These are phyloP conservation scores for Diutina pseudorugosa DNA, from an alignment of 1,139 yeast species.

Conservation along the genomic window DNA sequence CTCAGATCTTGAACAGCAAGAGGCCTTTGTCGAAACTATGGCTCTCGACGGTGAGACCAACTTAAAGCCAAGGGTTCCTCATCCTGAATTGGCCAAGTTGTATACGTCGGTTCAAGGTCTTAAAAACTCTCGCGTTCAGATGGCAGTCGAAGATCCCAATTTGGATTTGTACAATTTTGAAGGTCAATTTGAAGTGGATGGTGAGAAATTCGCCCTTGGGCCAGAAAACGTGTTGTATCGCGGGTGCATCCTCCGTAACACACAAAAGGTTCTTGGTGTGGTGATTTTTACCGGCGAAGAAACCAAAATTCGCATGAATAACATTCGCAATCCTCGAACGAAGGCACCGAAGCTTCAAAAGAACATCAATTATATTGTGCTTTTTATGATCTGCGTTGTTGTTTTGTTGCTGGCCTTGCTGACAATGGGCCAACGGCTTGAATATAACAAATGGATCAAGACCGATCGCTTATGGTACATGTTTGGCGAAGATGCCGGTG, in stretches of 20 bases:
- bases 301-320: slow-evolving; percentile 91
- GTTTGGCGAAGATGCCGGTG: slow-evolving; percentile 63
- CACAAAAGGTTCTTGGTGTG: slow-evolving; percentile 58
- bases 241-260: slow-evolving; percentile 81
- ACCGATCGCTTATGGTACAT: slow-evolving; percentile 63
- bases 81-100: slow-evolving; percentile 41
- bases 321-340: slow-evolving; percentile 75
- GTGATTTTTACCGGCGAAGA: slow-evolving; percentile 94
- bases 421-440: slow-evolving; percentile 62
- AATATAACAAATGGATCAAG: slow-evolving; percentile 21
- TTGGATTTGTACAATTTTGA: slow-evolving; percentile 84
- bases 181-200: slow-evolving; percentile 41
- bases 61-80: slow-evolving; percentile 62
- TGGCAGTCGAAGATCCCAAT: slow-evolving; percentile 84
- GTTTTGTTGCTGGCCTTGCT: slow-evolving; percentile 65
- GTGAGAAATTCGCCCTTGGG: slow-evolving; percentile 43
- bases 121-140: slow-evolving; percentile 34
- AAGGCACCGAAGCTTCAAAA: slow-evolving; percentile 88
- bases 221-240: slow-evolving; percentile 77
- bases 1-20: slow-evolving; percentile 40
- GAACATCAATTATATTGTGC: slow-evolving; percentile 70
- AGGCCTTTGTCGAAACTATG: slow-evolving; percentile 87
- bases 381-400: slow-evolving; percentile 81
- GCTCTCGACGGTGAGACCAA: slow-evolving; percentile 97
- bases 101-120: slow-evolving; percentile 41